Evolutionary conservation across 805 yeast genomes (phyloP).

Genomic region (Vanderwaltozyma verrucispora): DNA sequence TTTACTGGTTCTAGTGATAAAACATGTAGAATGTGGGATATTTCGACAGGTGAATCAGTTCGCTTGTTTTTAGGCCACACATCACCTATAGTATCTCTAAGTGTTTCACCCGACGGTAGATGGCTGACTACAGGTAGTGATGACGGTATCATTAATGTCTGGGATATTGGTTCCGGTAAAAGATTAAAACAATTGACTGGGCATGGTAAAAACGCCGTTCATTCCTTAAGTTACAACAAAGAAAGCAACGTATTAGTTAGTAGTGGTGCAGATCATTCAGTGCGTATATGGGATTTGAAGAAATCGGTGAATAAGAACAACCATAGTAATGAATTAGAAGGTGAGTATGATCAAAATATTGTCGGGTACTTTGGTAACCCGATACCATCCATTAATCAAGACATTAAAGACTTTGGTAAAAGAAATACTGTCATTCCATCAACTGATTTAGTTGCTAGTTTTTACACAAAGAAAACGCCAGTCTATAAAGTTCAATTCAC

Average conservation of each 20-base stretch:
- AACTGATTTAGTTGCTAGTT: constrained; percentile 85
- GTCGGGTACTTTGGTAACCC: constrained; percentile 29
- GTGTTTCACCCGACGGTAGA: constrained; percentile 94
- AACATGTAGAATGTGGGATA: constrained; percentile 98
- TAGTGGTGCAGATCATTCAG: constrained; percentile 87
- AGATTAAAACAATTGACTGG: constrained; percentile 87
- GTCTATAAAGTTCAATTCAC: constrained; percentile 91
- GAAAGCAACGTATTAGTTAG: constrained; percentile 87
- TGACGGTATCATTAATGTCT: constrained; percentile 75
- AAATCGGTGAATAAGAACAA: constrained; percentile 34
- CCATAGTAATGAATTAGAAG: neutral
- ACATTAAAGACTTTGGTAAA: constrained; percentile 39
- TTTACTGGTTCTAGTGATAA: constrained; percentile 94
- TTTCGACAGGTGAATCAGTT: constrained; percentile 77
- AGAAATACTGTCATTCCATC: constrained; percentile 70
- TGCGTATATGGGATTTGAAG: constrained; percentile 93
- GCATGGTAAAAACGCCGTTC: constrained; percentile 79
- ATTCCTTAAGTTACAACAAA: constrained; percentile 71
- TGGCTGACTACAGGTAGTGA: constrained; percentile 95
- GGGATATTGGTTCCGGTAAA: constrained; percentile 93
- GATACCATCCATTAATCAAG: constrained; percentile 26
- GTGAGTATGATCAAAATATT: constrained; percentile 29
- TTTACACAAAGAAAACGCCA: constrained; percentile 88
- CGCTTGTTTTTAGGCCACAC: constrained; percentile 89
- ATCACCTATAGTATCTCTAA: constrained; percentile 75